Conservation (phyloP, 2,329 filamentous ascomycete species). For the Neofusicoccum ribis region DNA sequence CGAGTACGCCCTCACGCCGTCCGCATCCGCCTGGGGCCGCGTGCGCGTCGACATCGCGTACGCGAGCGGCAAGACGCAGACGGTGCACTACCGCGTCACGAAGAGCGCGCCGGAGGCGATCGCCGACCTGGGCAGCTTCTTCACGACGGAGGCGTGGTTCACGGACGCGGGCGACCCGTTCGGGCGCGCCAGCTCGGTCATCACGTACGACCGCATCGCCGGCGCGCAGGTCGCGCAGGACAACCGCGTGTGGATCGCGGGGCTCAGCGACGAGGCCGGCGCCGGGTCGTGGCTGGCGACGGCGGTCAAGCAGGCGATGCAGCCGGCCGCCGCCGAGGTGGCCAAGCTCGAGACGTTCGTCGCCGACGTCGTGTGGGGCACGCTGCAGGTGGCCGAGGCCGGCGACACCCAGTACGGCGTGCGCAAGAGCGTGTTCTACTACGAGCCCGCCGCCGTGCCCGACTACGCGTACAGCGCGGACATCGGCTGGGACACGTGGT, state of each 20-base stretch:
- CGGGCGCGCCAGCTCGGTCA: conserved; percentile 54
- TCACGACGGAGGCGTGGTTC: conserved; percentile 57
- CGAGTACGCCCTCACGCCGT: conserved; percentile 47
- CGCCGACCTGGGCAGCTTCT: conserved; percentile 52
- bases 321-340: conserved; percentile 53
- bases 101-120: conserved; percentile 49
- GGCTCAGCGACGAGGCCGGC: conserved; percentile 61
- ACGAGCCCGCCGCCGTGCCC: conserved; percentile 46
- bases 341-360: conserved; percentile 57
- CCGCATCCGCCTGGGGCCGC: conserved; percentile 50
- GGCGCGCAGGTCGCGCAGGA: conserved; percentile 45
- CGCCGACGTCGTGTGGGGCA: conserved; percentile 52
- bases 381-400: conserved; percentile 46
- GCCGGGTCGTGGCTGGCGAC: conserved; percentile 58
- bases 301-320: conserved; percentile 55
- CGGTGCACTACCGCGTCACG: conserved; percentile 58
- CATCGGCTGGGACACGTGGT: conserved; percentile 54
- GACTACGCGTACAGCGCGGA: conserved; percentile 47
- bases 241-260: conserved; percentile 58
- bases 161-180: conserved; percentile 56
- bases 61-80: conserved; percentile 50
- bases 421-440: conserved; percentile 59
- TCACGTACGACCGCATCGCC: conserved; percentile 53
- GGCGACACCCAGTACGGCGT: conserved; percentile 45
- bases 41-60: conserved; percentile 52